Conservation (phyloP, 805 yeast species). For the Starmera dryadoides region DNA sequence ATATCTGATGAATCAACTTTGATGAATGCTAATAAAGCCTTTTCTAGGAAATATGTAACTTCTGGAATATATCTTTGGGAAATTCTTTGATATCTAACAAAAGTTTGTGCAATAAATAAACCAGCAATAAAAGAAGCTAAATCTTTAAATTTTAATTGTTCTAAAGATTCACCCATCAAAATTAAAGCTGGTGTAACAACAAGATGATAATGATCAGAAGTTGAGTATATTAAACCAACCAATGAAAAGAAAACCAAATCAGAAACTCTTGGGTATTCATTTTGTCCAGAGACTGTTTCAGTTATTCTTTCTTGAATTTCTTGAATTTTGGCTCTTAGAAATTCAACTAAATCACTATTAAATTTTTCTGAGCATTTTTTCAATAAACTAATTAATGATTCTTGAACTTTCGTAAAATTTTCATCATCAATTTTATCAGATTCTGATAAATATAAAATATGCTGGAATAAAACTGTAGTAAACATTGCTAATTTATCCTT, state of each 20-base stretch:
- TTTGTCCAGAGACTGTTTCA: slow-evolving; percentile 19
- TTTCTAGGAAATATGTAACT: slow-evolving; percentile 49
- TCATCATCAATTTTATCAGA: slow-evolving; percentile 27
- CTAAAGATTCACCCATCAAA: slow-evolving; percentile 63
- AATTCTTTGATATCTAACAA: slow-evolving; percentile 67
- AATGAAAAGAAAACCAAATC: slow-evolving; percentile 66
- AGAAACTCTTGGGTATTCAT: slow-evolving; percentile 31
- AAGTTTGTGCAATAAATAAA: slow-evolving; percentile 54
- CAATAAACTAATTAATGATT: slow-evolving; percentile 37
- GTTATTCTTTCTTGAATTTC: slow-evolving; percentile 48
- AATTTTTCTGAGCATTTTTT: slow-evolving; percentile 58
- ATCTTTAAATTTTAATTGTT: slow-evolving; percentile 36
- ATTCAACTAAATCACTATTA: slow-evolving; percentile 55
- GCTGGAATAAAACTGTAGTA: slow-evolving; percentile 56
- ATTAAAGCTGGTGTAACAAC: slow-evolving; percentile 81
- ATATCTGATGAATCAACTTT: slow-evolving; percentile 4
- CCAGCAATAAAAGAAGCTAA: slow-evolving; percentile 48
- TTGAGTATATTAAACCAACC: slow-evolving; percentile 77
- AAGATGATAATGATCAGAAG: slow-evolving; percentile 92
- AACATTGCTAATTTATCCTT: slow-evolving; percentile 64
- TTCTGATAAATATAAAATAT: slow-evolving; percentile 44
- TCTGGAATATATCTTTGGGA: slow-evolving; percentile 85
- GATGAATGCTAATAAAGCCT: slow-evolving; percentile 39
- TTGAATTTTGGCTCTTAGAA: slow-evolving; percentile 48
- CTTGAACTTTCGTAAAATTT: slow-evolving; percentile 28